Evolutionary conservation across 1,139 yeast genomes (phyloP).

Genomic region (Magnusiomyces magnusii): DNA sequence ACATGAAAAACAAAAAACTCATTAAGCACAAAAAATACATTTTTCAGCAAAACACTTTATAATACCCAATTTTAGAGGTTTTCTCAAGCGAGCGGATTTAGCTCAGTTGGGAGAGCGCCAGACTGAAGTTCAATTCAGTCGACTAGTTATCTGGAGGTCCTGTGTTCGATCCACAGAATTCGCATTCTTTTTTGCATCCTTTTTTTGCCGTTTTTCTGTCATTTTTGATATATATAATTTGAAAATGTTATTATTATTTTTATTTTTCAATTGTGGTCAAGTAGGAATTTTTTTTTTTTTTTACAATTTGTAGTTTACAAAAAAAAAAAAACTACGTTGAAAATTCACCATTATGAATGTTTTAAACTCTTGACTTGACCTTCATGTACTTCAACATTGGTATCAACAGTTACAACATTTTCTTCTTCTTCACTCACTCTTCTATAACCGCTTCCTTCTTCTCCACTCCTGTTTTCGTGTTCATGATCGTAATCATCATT

Average conservation of each 20-base stretch:
- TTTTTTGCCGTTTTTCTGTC: not conserved
- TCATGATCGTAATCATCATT: not conserved
- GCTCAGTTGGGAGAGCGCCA: constrained; percentile 20
- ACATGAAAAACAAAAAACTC: not conserved
- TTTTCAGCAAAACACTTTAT: not conserved
- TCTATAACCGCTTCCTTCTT: not conserved
- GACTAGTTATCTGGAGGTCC: constrained; percentile 53
- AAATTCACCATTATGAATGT: too few relatives aligned
- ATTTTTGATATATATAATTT: too few relatives aligned
- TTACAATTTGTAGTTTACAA: too few relatives aligned
- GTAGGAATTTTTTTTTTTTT: too few relatives aligned
- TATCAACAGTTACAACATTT: not conserved
- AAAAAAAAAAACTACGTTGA: too few relatives aligned
- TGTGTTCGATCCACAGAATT: constrained; percentile 91
- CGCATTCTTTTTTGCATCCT: constrained; percentile 37
- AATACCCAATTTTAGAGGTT: too few relatives aligned
- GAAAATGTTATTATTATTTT: not conserved
- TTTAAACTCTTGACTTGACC: too few relatives aligned
- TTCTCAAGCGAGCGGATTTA: constrained; percentile 13
- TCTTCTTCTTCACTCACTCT: not conserved
- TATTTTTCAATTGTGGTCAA: too few relatives aligned
- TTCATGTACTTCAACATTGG: too few relatives aligned
- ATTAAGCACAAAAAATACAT: not conserved
- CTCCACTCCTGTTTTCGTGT: not conserved
- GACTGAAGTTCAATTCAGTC: constrained; percentile 12